Evolutionary conservation across 2,329 filamentous ascomycete species (phyloP), one percentile per base, ranked within the genome.

Genomic region (Monilinia polystroma): DNA sequence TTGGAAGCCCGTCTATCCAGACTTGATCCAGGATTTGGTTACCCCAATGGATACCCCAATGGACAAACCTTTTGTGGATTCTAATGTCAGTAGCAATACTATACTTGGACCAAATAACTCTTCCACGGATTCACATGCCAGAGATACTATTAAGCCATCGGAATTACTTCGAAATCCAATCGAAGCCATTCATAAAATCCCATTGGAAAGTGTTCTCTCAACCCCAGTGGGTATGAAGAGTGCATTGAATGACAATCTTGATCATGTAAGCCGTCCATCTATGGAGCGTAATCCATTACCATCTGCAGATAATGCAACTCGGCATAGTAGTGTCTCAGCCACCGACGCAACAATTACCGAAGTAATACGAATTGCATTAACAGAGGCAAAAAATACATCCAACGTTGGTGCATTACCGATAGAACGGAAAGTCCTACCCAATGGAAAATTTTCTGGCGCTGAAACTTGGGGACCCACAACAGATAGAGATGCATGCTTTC

Each of bases 321-420:
- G 62, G 66, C 72, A 72, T 67, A 69, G 57, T 66, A 55, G 69
- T 32, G 56, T 62, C 29, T 71, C 73, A 70, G 68, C 72, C 59
- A 67, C 70, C 32, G 72, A 74, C 45, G 70, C 70, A 55, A 67
- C 69, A 32, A 54, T 75, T 47, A 72, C 71, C 23, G 69, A 73
- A 65, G 69, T 69, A 18, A 68, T 75, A 35, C 68, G 68, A 67
- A 68, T 68, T 41, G 72, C 68, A 60, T 68, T 75, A 49, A 68
- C 69, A 57, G 69, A 67, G 29, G 59, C 66, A 38, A 68, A 68
- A 26, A 66, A 26, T 51, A n/a, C 64, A 26, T 68, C 70, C 23
- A 18, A 64, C 14, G 35, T 49, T 63, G 38, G 51, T 53, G 51
- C 38, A 63, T 66, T 32, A 45, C 67, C 68, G 20, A 26, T 47